Conservation (phyloP, 306 rosid species). For the Canavalia ensiformis region DNA sequence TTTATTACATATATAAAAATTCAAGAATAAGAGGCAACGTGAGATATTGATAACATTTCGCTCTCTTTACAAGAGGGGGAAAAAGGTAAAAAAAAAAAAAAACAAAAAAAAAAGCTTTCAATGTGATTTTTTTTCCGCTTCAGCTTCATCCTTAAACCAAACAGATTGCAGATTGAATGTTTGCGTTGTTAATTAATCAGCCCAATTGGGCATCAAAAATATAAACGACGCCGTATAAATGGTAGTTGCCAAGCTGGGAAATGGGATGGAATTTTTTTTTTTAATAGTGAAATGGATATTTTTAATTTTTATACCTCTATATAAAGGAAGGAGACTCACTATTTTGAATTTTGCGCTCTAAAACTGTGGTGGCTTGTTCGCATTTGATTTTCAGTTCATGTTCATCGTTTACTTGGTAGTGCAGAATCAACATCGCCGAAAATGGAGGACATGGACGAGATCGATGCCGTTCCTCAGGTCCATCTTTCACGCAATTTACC, state of each 20-base stretch:
- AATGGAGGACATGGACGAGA: conserved; percentile 93
- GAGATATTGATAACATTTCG: no score
- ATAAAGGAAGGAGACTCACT: conserved; percentile 24
- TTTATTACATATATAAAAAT: no score
- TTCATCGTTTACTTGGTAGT: neutral
- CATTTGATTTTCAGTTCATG: conserved; percentile 27
- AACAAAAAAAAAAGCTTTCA: no score
- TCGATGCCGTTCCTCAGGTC: conserved; percentile 88
- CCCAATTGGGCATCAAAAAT: no score
- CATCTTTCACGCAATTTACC: conserved; percentile 28
- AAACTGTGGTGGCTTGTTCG: neutral
- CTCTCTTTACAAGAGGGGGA: no score
- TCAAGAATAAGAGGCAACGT: no score
- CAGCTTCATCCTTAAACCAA: no score
- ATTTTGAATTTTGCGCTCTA: conserved; percentile 38
- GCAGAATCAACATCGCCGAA: conserved; percentile 41
- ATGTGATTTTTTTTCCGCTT: no score
- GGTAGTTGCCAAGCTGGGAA: neutral
- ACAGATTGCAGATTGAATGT: no score
- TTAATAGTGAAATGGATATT: no score
- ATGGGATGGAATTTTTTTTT: neutral
- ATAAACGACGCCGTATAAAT: conserved; percentile 16
- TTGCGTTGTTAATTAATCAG: no score
- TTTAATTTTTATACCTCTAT: neutral
- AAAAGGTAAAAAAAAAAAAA: no score